These are phyloP conservation scores for Solanum neorickii DNA, from an alignment of 257 asterid species.

Conservation along the genomic window DNA sequence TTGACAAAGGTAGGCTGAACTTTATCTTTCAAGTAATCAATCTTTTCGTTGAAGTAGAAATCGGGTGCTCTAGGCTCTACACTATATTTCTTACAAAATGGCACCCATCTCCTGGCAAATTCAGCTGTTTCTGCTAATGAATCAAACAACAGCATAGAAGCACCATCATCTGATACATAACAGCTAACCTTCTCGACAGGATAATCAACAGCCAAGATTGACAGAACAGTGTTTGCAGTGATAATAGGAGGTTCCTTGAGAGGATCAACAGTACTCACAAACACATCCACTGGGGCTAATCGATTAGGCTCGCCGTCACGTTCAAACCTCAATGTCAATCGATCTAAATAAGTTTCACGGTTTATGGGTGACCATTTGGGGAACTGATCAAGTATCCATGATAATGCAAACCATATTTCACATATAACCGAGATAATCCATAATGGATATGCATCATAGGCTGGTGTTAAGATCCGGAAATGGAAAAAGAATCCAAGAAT, in stretches of 20 bases:
- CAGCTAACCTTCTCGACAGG: constrained; percentile 73
- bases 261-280: constrained; percentile 71
- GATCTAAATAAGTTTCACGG: constrained; percentile 77
- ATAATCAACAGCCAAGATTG: constrained; percentile 68
- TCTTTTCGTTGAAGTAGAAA: constrained; percentile 68
- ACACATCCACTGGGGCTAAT: constrained; percentile 50
- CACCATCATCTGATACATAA: constrained; percentile 85
- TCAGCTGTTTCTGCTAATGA: constrained; percentile 64
- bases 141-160: constrained; percentile 83
- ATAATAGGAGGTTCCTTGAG: constrained; percentile 82
- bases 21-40: constrained; percentile 71
- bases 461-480: constrained; percentile 62
- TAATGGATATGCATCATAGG: constrained; percentile 61
- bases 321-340: constrained; percentile 62
- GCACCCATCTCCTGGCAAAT: constrained; percentile 85
- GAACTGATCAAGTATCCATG: constrained; percentile 88
- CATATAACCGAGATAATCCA: constrained; percentile 80
- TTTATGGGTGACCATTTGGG: constrained; percentile 80
- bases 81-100: constrained; percentile 63
- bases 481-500: constrained; percentile 67
- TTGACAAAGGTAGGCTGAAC: constrained; percentile 75
- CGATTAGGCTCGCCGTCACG: constrained; percentile 54
- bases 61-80: constrained; percentile 84
- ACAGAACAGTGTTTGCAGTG: constrained; percentile 72
- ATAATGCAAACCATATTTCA: constrained; percentile 75